Percentiles rank a stretch among this genome's conserved stretches.
phyloP scores from a whole-genome alignment of 1,284 basidiomycete genomes.

The Agaricales sp. region DNA sequence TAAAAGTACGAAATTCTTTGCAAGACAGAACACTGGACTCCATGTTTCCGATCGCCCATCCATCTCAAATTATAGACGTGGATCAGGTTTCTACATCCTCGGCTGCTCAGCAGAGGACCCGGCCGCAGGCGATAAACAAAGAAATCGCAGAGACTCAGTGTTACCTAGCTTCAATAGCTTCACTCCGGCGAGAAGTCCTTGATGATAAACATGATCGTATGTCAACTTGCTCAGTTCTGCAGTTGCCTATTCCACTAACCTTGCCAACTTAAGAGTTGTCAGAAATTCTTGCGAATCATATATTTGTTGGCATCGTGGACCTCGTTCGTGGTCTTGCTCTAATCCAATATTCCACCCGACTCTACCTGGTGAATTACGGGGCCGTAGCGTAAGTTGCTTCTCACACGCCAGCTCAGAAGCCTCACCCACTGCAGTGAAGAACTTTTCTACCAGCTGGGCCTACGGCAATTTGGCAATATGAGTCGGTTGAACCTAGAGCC shows the following conservation, averaged over 20 bases:
- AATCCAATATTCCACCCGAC: slow-evolving; percentile 80
- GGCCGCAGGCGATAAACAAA: slow-evolving; percentile 17
- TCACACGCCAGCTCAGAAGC: too few species aligned
- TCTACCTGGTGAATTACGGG: slow-evolving; percentile 86
- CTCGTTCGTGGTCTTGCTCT: slow-evolving; percentile 64
- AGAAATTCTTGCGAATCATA: slow-evolving; percentile 81
- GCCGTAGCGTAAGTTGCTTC: slow-evolving; percentile 60
- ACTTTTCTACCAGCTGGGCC: slow-evolving; percentile 88
- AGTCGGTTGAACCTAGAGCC: slow-evolving; percentile 75
- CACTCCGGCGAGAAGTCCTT: slow-evolving; percentile 50
- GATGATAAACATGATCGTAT: slow-evolving; percentile 64
- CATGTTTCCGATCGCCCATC: slow-evolving; percentile 68
- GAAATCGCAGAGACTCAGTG: slow-evolving; percentile 77
- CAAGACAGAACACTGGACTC: slow-evolving; percentile 87
- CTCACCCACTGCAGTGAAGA: slow-evolving; percentile 67
- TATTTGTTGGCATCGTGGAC: slow-evolving; percentile 92
- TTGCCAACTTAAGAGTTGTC: slow-evolving; percentile 47
- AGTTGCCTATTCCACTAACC: not conserved
- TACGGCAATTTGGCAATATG: slow-evolving; percentile 88
- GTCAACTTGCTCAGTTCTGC: slow-evolving; percentile 15
- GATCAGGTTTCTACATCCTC: slow-evolving; percentile 7
- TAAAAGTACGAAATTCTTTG: slow-evolving; percentile 88
- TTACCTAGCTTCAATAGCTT: slow-evolving; percentile 68
- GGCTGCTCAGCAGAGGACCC: slow-evolving; percentile 12
- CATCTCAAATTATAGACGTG: slow-evolving; percentile 28